Evolutionary conservation across 768 basidiomycete species (phyloP), one percentile per base, ranked within the genome.

Genomic region (Lentinula sp.): DNA sequence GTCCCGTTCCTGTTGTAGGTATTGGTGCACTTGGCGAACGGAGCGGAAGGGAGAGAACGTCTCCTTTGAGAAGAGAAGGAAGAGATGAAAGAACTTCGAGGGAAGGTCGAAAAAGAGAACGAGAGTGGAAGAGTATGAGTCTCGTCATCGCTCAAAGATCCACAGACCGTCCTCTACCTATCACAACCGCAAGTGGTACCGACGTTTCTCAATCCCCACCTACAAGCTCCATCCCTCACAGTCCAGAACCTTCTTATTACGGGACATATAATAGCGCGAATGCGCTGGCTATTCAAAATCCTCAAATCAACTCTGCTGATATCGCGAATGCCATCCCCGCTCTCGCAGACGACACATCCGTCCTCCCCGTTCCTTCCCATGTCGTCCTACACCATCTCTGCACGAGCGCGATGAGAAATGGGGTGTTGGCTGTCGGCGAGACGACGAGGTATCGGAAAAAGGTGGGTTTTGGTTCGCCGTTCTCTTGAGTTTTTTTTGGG

Each of bases 311-410:
- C 52, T 8, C 45, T n/a, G 5, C 18, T 13, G 13, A 39, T 23
- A n/a, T 21, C 59, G 35, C 60, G 65, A n/a, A 28, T 15, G 31
- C 28, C 13, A 35, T 16, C 40, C 35, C 18, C 57, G 76, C 81
- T n/a, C 65, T 87, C 68, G 83, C 86, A 16, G 95, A 98, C 73
- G 95, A 98, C 69, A 89, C 85, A 56, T 89, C 88, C 52, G 93
- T 98, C 60, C 73, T 98, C 64, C 89, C 96, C 15, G 93, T 97
- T 21, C 95, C 95, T 21, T 89, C 86, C 40, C 95, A 98, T 75
- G 93, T 93, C 40, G 93, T 98, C 23, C 76, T 98, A 64, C 94
- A 97, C 67, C 95, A 98, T 73, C 74, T 98, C 67, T 92, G 92
- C 63, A 97, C 95, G 63, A 96, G 93, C 68, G 95, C 95, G 56